Evolutionary conservation across 495 filamentous ascomycete species (phyloP).

Genomic region (Hyaloscypha bicolor): DNA sequence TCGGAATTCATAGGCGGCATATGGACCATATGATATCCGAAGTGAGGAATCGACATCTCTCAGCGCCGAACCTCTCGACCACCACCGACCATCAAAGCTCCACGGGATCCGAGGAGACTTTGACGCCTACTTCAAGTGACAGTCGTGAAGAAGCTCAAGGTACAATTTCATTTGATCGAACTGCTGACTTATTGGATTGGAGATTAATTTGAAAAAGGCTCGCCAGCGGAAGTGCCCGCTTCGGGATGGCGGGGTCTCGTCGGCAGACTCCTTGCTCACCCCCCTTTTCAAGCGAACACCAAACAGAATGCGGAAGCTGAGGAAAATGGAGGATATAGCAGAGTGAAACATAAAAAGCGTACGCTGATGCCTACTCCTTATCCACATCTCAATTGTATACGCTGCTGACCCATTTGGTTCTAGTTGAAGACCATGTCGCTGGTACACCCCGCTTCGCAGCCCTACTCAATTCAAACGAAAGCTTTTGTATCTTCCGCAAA

Average conservation of each 20-base stretch:
- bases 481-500: constrained; percentile 38
- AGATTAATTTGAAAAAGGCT: neutral
- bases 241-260: neutral
- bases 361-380: neutral
- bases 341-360: neutral
- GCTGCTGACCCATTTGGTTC: neutral
- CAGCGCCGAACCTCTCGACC: neutral
- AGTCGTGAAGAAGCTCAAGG: constrained; percentile 6
- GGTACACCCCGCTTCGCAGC: constrained; percentile 41
- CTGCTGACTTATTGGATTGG: neutral
- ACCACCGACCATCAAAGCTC: constrained; percentile 1
- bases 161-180: neutral
- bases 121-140: constrained; percentile 1
- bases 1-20: neutral
- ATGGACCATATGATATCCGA: neutral
- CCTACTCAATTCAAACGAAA: constrained; percentile 36
- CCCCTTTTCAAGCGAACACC: neutral
- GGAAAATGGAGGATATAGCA: neutral
- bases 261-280: neutral
- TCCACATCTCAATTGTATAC: neutral
- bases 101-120: neutral
- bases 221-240: neutral
- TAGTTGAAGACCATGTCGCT: constrained; percentile 37
- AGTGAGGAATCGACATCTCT: neutral
- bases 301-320: neutral